Percentiles rank a stretch among this genome's conserved stretches.
These are phyloP conservation scores for Ogataea methanolica DNA, from an alignment of 805 yeast genomes.

Conservation along the genomic window DNA sequence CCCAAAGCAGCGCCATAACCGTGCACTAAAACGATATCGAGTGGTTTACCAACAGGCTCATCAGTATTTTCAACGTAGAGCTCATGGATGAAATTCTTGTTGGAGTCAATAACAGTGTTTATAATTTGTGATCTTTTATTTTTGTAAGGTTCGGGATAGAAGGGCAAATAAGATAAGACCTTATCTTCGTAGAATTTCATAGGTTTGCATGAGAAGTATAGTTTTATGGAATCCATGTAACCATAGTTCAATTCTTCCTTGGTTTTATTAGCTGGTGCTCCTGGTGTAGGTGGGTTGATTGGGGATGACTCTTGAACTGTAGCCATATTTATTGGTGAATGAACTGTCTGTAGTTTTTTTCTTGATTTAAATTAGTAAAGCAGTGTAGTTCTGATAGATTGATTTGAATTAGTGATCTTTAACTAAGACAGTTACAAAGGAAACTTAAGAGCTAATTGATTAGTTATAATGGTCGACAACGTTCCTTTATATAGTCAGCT, in stretches of 20 bases:
- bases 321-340: not conserved
- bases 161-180: slow-evolving; percentile 55
- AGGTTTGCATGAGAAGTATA: slow-evolving; percentile 23
- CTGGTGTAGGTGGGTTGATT: not conserved
- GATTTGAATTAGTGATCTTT: too few relatives aligned
- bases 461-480: too few relatives aligned
- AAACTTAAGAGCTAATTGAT: too few relatives aligned
- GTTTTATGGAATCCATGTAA: slow-evolving; percentile 21
- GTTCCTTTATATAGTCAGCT: too few relatives aligned
- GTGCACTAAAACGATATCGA: slow-evolving; percentile 64
- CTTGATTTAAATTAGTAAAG: too few relatives aligned
- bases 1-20: slow-evolving; percentile 94
- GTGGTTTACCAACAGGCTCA: slow-evolving; percentile 9
- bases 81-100: slow-evolving; percentile 61
- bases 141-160: slow-evolving; percentile 51
- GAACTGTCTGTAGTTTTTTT: too few relatives aligned
- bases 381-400: too few relatives aligned
- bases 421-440: too few relatives aligned
- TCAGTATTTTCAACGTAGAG: slow-evolving; percentile 48
- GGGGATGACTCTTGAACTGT: not conserved
- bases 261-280: not conserved
- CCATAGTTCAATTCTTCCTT: slow-evolving; percentile 4
- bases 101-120: slow-evolving; percentile 49
- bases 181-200: slow-evolving; percentile 30
- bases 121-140: slow-evolving; percentile 40